Percentiles rank a stretch among this genome's conserved stretches.
These are phyloP conservation scores for Lophiotrema nucula DNA, from an alignment of 495 filamentous ascomycete genomes.

Conservation along the genomic window DNA sequence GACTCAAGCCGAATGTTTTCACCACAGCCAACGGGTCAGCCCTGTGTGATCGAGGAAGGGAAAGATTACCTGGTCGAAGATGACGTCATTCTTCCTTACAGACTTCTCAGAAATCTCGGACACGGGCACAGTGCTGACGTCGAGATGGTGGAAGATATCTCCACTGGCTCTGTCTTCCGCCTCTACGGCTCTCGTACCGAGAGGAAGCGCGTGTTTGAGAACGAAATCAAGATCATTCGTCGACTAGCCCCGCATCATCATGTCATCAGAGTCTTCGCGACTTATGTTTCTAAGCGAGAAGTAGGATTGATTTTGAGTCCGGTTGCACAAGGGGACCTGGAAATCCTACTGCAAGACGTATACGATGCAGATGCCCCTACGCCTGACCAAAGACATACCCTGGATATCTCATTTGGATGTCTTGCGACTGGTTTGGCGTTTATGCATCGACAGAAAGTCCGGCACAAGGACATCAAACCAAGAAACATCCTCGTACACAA, in stretches of 20 bases:
- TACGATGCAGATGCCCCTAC: neutral
- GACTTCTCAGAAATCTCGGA: constrained; percentile 7
- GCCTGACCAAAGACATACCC: neutral
- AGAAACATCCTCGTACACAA: constrained; percentile 20
- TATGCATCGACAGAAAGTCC: constrained; percentile 15
- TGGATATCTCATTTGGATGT: constrained; percentile 10
- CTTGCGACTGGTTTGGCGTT: constrained; percentile 12
- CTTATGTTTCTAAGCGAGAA: constrained; percentile 9
- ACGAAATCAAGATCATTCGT: constrained; percentile 19
- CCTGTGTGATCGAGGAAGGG: constrained; percentile 15
- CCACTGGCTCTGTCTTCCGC: constrained; percentile 7
- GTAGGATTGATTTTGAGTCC: constrained; percentile 1
- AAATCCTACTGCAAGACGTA: neutral
- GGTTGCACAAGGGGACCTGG: constrained; percentile 3
- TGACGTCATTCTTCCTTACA: constrained; percentile 7
- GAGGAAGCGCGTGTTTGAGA: constrained; percentile 2
- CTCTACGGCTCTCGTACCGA: neutral
- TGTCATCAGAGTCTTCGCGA: constrained; percentile 11
- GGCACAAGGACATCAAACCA: constrained; percentile 25
- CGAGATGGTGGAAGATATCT: constrained; percentile 17
- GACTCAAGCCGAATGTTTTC: neutral
- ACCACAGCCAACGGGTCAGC: no score
- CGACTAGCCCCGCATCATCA: constrained; percentile 4
- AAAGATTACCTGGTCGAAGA: constrained; percentile 1
- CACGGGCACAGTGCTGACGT: constrained; percentile 9